These are phyloP conservation scores for Malus hybrid DNA, from an alignment of 331 rosid species.

Conservation along the genomic window DNA sequence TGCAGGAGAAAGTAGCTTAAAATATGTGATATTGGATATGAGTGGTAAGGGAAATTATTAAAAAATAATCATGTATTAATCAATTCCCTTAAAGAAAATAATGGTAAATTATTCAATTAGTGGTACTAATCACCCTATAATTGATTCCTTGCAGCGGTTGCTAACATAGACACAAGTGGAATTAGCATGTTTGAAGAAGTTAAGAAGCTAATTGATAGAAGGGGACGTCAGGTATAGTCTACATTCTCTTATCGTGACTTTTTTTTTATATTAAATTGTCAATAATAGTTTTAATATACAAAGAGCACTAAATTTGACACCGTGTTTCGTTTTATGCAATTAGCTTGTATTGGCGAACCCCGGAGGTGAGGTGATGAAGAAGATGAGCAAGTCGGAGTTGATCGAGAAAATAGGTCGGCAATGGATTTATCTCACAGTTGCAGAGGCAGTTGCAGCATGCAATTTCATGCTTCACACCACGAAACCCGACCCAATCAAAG, in stretches of 20 bases:
- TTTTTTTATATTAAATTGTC: no score
- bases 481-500: constrained; percentile 40
- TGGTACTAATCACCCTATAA: not conserved
- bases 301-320: not conserved
- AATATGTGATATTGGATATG: constrained; percentile 67
- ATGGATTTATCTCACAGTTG: constrained; percentile 81
- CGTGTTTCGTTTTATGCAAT: not conserved
- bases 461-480: constrained; percentile 51
- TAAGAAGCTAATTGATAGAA: constrained; percentile 63
- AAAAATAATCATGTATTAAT: not conserved
- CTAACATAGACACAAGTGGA: constrained; percentile 95
- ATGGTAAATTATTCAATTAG: not conserved
- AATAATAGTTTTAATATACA: not conserved
- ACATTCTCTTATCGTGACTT: no score
- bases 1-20: constrained; percentile 56
- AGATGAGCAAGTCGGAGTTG: constrained; percentile 66
- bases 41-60: constrained; percentile 35
- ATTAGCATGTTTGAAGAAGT: constrained; percentile 92
- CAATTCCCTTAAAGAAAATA: not conserved
- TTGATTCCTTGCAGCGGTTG: constrained; percentile 56
- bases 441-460: constrained; percentile 89
- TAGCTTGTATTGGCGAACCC: constrained; percentile 87
- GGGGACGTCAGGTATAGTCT: constrained; percentile 54
- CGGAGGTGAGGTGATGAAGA: constrained; percentile 90
- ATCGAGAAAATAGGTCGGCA: constrained; percentile 48